These are phyloP conservation scores for Debaryomyces maramus DNA, from an alignment of 805 yeast species.

Conservation along the genomic window DNA sequence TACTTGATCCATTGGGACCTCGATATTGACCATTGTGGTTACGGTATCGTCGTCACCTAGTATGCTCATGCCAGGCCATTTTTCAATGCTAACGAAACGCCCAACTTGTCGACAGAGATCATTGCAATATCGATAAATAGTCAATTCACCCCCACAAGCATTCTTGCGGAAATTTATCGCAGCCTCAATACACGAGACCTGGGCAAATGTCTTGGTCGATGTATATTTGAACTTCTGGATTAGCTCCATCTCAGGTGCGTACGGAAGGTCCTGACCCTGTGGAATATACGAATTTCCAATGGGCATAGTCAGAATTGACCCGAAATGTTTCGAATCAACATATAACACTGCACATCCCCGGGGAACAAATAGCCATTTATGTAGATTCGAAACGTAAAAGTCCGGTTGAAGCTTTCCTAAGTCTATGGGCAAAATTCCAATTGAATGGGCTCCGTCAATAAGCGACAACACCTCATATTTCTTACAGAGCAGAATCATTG, in stretches of 20 bases:
- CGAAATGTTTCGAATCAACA: conserved; percentile 53
- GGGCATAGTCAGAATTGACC: conserved; percentile 55
- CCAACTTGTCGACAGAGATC: conserved; percentile 47
- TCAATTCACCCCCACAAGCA: conserved; percentile 60
- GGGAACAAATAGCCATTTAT: conserved; percentile 68
- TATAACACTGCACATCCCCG: conserved; percentile 60
- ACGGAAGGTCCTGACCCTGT: conserved; percentile 26
- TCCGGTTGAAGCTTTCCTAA: conserved; percentile 51
- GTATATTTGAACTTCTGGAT: conserved; percentile 48
- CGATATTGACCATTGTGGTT: conserved; percentile 10
- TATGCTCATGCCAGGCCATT: conserved; percentile 1
- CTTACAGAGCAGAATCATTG: conserved; percentile 45
- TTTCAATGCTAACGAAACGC: conserved; percentile 28
- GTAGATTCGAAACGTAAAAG: conserved; percentile 61
- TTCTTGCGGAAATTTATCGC: conserved; percentile 56
- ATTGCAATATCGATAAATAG: conserved; percentile 48
- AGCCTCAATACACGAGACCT: conserved; percentile 39
- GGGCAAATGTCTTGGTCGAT: conserved; percentile 53
- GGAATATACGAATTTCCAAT: conserved; percentile 49
- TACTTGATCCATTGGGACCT: conserved; percentile 2
- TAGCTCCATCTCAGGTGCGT: conserved; percentile 25
- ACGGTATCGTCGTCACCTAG: conserved; percentile 3
- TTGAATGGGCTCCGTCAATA: conserved; percentile 73
- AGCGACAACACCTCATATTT: conserved; percentile 50
- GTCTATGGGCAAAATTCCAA: conserved; percentile 53